Percentiles rank a stretch among this genome's conserved stretches.
Evolutionary conservation across 2,329 filamentous ascomycete species (phyloP).

Genomic region (Saccharata proteae): DNA sequence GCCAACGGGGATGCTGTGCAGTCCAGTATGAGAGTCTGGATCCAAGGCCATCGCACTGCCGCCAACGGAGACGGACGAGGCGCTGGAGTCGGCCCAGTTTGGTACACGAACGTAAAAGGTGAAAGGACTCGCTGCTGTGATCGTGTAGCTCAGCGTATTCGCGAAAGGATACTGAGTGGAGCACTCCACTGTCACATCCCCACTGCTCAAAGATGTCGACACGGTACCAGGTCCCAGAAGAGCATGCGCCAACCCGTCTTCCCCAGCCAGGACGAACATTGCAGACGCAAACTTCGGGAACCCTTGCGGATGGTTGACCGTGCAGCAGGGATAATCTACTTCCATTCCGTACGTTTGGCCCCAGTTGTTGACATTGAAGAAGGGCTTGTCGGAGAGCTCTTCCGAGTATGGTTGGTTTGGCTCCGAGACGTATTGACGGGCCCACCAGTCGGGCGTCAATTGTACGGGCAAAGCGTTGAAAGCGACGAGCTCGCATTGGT

Average conservation of each 20-base stretch:
- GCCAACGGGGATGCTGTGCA: slow-evolving; percentile 25
- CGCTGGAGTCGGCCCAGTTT: slow-evolving; percentile 24
- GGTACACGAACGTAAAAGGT: slow-evolving; percentile 37
- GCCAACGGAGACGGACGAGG: slow-evolving; percentile 3
- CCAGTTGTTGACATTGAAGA: slow-evolving; percentile 35
- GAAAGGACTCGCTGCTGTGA: slow-evolving; percentile 25
- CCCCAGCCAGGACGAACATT: slow-evolving; percentile 32
- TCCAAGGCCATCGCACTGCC: slow-evolving; percentile 11
- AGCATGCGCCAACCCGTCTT: slow-evolving; percentile 37
- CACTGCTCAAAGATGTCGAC: slow-evolving; percentile 21
- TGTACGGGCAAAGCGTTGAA: slow-evolving; percentile 45
- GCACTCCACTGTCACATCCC: slow-evolving; percentile 31
- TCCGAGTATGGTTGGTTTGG: slow-evolving; percentile 41
- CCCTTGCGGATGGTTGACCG: slow-evolving; percentile 46
- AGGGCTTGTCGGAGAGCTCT: slow-evolving; percentile 30
- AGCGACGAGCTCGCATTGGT: slow-evolving; percentile 39
- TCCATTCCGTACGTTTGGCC: slow-evolving; percentile 41
- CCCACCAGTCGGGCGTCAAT: slow-evolving; percentile 43
- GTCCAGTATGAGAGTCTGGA: slow-evolving; percentile 24
- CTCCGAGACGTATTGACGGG: slow-evolving; percentile 43
- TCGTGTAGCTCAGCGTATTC: slow-evolving; percentile 27
- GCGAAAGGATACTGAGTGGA: slow-evolving; percentile 40
- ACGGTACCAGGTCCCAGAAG: slow-evolving; percentile 37
- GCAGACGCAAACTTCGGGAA: slow-evolving; percentile 41
- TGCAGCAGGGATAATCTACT: slow-evolving; percentile 42